phyloP scores from a whole-genome alignment of 2,329 filamentous ascomycete genomes.

The Neurospora sp. region DNA sequence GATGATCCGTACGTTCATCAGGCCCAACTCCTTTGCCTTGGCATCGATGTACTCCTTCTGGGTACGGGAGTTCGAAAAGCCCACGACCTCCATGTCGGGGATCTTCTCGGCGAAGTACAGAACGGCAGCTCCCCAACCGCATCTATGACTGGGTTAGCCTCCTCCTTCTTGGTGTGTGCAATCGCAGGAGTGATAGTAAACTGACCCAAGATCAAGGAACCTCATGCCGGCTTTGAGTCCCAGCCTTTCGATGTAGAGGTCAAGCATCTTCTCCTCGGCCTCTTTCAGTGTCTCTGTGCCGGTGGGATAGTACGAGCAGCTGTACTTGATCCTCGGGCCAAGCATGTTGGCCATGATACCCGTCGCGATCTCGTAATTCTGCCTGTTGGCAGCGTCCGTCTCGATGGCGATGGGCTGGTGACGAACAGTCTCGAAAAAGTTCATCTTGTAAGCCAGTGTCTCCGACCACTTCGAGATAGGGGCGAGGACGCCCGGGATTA shows the following conservation, averaged over 20 bases:
- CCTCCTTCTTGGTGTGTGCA: constrained; percentile 19
- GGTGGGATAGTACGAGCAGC: constrained; percentile 54
- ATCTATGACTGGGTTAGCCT: constrained; percentile 25
- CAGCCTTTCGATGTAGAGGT: constrained; percentile 51
- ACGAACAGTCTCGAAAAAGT: constrained; percentile 50
- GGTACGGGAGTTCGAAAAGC: constrained; percentile 60
- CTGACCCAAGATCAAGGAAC: constrained; percentile 52
- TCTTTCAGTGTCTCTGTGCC: constrained; percentile 53
- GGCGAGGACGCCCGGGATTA: constrained; percentile 17
- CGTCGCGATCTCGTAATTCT: constrained; percentile 66
- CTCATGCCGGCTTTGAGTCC: constrained; percentile 49
- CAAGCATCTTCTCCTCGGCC: constrained; percentile 58
- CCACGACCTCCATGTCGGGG: constrained; percentile 51
- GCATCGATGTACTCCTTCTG: constrained; percentile 59
- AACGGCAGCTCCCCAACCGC: constrained; percentile 58
- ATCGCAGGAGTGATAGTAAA: constrained; percentile 1
- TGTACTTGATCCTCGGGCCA: constrained; percentile 65
- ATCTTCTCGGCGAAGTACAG: constrained; percentile 58
- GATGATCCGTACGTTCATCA: constrained; percentile 53
- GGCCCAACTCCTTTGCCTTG: constrained; percentile 43
- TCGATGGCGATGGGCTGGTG: constrained; percentile 58
- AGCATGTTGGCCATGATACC: constrained; percentile 51
- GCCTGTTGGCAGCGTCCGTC: constrained; percentile 54
- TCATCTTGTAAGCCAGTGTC: constrained; percentile 51
- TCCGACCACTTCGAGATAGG: constrained; percentile 21